Evolutionary conservation across 2,329 filamentous ascomycete genomes (phyloP), one percentile per base, ranked within the genome.

Genomic region (Trichoderma sp.): DNA sequence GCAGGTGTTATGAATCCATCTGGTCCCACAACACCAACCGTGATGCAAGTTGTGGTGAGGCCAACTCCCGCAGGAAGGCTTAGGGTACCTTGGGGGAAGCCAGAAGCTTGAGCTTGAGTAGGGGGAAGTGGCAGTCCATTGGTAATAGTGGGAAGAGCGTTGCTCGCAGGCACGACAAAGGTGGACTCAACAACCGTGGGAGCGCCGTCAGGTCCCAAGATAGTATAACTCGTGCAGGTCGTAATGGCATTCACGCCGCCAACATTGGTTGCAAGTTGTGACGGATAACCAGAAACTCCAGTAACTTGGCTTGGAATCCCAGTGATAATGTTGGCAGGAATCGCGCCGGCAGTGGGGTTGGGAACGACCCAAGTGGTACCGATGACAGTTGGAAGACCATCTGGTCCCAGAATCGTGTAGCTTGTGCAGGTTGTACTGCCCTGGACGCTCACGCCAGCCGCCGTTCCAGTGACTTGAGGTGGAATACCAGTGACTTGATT

Each of bases 151-250:
- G 75, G 72, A 35, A 72, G 58, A 25, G 27, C 68, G 59, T 68
- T 70, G 56, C 68, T 74, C 22, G 69, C 69, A 27, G 74, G 71
- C 39, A 77, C 59, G 10, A 74, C 67, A 65, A 76, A 72, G 3
- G 77, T 79, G 9, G 77, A 73, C 22, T 78, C 73, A 54, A 76
- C 68, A n/a, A 76, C 66, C 3, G 76, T 75, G 15, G 76, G 72
- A 22, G 72, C 71, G 4, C 76, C 76, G 57, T 75, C 71, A 25
- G 71, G 19, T 13, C 73, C 76, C n/a, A 73, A 68, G 19, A 74
- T 67, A 19, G 77, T 77, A 67, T 71, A 75, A n/a, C 72, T 75
- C n/a, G 73, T 74, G 37, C 70, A 72, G 4, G 75, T 74, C 3
- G 71, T 73, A 13, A 71, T 34, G n/a, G 64, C 71, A 48, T 52